Percentiles rank a stretch among this genome's conserved stretches.
Evolutionary conservation across 192 early-diverging fungal species (phyloP).

Genomic region (Phlyctochytrium planicorne): DNA sequence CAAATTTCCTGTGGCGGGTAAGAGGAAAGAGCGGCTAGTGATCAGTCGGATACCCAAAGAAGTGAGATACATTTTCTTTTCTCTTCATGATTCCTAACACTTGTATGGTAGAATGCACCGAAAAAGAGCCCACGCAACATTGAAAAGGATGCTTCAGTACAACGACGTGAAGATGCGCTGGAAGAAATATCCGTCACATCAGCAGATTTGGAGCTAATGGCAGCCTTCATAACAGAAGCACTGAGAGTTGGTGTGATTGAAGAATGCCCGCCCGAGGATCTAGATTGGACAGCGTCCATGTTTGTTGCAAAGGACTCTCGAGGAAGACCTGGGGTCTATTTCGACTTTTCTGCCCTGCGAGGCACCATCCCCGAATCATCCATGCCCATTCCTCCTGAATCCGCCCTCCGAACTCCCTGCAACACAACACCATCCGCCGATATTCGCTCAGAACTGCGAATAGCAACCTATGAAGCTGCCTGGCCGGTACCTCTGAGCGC

Average conservation of each 20-base stretch:
- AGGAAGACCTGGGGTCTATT: conserved; percentile 1
- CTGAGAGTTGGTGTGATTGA: neutral
- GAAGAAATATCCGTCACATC: neutral
- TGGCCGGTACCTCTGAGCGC: neutral
- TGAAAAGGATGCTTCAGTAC: neutral
- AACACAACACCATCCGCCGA: neutral
- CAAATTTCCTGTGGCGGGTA: neutral
- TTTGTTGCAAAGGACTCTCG: neutral
- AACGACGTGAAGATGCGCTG: neutral
- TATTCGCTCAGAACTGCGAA: neutral
- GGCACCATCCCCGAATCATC: conserved; percentile 2
- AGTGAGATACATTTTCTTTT: neutral
- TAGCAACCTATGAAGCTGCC: conserved; percentile 5
- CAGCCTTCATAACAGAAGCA: neutral
- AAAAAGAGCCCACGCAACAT: neutral
- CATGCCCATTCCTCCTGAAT: conserved; percentile 1
- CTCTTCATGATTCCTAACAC: neutral
- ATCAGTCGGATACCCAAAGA: neutral
- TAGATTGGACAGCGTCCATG: neutral
- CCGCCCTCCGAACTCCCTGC: neutral
- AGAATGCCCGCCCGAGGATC: neutral
- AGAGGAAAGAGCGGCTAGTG: neutral
- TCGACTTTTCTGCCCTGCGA: neutral
- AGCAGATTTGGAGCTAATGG: neutral
- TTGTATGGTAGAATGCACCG: neutral